Evolutionary conservation across 208 protist genomes (phyloP).

Genomic region (Strigomonas galati): DNA sequence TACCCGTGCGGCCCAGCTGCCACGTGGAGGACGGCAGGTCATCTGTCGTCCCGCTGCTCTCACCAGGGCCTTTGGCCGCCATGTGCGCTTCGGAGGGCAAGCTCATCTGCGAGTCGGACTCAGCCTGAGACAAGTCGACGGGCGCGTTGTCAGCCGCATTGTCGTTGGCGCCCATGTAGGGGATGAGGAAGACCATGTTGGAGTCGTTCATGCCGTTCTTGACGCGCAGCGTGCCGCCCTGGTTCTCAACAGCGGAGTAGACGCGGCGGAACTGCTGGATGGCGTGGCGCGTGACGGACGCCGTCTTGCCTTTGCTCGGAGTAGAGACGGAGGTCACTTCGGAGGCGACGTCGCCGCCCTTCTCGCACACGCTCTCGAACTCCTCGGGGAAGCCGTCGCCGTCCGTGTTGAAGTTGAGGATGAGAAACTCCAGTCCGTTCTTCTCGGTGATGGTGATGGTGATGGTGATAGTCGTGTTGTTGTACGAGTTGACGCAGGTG

Average conservation of each 20-base stretch:
- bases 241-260: constrained; percentile 59
- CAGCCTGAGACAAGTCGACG: constrained; percentile 18
- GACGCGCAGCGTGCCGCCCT: constrained; percentile 75
- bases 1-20: background rate
- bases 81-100: background rate
- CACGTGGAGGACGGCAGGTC: background rate
- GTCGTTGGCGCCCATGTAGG: constrained; percentile 60
- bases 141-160: constrained; percentile 36
- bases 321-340: constrained; percentile 6
- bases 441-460: constrained; percentile 63
- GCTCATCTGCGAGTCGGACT: background rate
- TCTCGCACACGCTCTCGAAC: constrained; percentile 40
- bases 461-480: constrained; percentile 35
- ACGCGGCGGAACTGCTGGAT: constrained; percentile 46
- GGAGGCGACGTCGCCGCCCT: constrained; percentile 11
- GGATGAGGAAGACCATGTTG: constrained; percentile 69
- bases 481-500: constrained; percentile 24
- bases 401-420: constrained; percentile 75
- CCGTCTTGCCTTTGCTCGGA: background rate
- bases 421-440: constrained; percentile 74
- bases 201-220: constrained; percentile 28
- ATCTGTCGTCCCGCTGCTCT: background rate
- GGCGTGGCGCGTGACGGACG: constrained; percentile 8
- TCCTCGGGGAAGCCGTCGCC: constrained; percentile 48
- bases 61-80: background rate